Evolutionary conservation across 1,284 basidiomycete genomes (phyloP), one percentile per base, ranked within the genome.

Genomic region (Fomitopsis palustris): DNA sequence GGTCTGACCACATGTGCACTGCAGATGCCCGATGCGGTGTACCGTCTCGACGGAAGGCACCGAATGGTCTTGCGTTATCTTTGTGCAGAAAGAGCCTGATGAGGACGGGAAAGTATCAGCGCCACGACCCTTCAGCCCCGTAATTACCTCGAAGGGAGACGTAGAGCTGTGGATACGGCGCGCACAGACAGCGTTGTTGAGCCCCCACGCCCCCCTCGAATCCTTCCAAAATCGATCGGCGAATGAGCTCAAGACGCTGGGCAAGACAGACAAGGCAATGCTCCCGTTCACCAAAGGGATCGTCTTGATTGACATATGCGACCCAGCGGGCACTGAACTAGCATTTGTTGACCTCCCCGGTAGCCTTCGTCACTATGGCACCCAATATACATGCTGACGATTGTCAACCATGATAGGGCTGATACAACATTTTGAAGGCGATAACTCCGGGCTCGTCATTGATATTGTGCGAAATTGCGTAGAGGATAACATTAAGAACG

Each of bases 311-410:
- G 67, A 72, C 38, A 70, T 75, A 19, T 54, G 61, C 9, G 72
- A 70, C 57, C 79, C 78, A 0, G 69, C 73, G 0, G 72, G 77
- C 0, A 77, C 79, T 0, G 80, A 83, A 60, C 68, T 84, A 19
- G 77, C 77, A 0, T 85, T 85, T 58, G 74, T 84, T 3, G 83
- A 85, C 65, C 67, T 85, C 2, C 83, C 83, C 4, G 82, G 82
- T 71, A 43, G 14, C 35, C 35, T 14, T 53, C 23, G 25, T 29
- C 23, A 31, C 23, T 53, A 19, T 42, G 4, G 6, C 16, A 35
- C 12, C 25, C 6, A 5, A 25, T 25, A 23, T 12, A 31, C 27
- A 29, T 9, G 29, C 45, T 52, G 4, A 52, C 45, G 21, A 25
- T 8, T 31, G 41, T 43, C 17, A 52, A 8, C 5, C 4, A 53